Base-by-base conservation (phyloP, 352 stramenopile species). In the Pythium brachiatum region DNA sequence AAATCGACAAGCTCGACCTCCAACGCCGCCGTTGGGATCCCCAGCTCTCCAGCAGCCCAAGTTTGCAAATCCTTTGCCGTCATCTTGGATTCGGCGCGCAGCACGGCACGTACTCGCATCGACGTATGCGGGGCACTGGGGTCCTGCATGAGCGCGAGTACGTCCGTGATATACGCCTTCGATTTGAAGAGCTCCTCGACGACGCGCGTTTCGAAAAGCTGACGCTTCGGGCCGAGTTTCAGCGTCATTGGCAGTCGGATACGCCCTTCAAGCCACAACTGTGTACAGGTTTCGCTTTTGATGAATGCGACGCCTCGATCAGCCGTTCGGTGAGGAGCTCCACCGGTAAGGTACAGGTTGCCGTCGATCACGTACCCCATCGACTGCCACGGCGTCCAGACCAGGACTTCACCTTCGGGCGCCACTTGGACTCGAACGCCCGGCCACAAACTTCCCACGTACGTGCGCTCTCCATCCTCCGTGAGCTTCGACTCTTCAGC, bases 301-400 rank as follows among this genome's bases (percentile, higher is more conserved):
- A 29, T 13, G 36, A 53, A 31, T 3, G 78, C 26, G 29, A 62
- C 51, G 0, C 83, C 85, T 50, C 81, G 66, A 34, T 96, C 87
- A 15, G 76, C 83, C 9, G 83, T 92, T 51, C 73, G 66, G 64
- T 88, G 79, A 6, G 58, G 66, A 13, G 64, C 60, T 21, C 62
- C 67, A 43, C 76, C 46, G 52, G 79, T 81, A 27, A 73, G 76
- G 34, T 80, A 57, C 4, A 96, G 68, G 20, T 54, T 41, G n/a
- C 71, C 47, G 18, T 85, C 53, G 29, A 76, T 74, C 5, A 94
- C 77, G 64, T 96, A 96, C 0, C 87, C 87, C 26, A 81, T 57
- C 25, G 78, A 81, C 59, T 94, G 84, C 85, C 86, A 96, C 15
- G 87, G 87, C 12, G 87, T 94, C 55, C 70, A 75, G n/a, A 94